Evolutionary conservation across 192 early-diverging fungal species (phyloP), one percentile per base, ranked within the genome.

Genomic region (Umbelopsis vinacea): DNA sequence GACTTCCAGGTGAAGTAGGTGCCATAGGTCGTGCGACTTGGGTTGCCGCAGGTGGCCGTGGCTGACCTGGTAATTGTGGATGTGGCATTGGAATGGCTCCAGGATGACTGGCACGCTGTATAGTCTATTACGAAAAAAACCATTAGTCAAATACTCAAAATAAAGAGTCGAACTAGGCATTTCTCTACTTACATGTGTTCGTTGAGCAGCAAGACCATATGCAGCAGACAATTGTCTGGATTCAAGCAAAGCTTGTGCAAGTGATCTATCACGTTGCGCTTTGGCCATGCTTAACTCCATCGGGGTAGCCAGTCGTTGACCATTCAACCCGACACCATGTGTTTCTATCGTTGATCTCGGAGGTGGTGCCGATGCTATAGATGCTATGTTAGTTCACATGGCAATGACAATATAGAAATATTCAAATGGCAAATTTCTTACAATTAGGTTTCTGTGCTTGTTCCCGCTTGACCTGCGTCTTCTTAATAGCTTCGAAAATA

Each of bases 401-500:
- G 24, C 22, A 5, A 22, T 46, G 14, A 57, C 29, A 9, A 29
- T 22, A 7, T 54, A 67, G 10, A 26, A 33, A 6, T 23, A 22
- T 15, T 23, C 52, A 3, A 35, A 12, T 15, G 19, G 7, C 40
- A 11, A 8, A 12, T 43, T 29, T 46, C 43, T 23, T 71, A 86
- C 78, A 60, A 60, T 67, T 69, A 66, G 71, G 66, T 23, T 83
- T 79, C 45, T 75, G 74, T 11, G 77, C 74, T 45, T 82, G 76
- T 52, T 88, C 85, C 55, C 88, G 79, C 55, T 88, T 91, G 74
- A 85, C 87, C 68, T 81, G 74, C 3, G 86, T 76, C 47, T 82
- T 86, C 68, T 86, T 86, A 57, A 91, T 91, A 5, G 85, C 84
- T 60, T 90, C 90, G 37, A 88, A 79, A 15, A 89, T 76, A 33